Evolutionary conservation across 768 basidiomycete genomes (phyloP), one percentile per base, ranked within the genome.

Genomic region (Fomitopsis pulvina): DNA sequence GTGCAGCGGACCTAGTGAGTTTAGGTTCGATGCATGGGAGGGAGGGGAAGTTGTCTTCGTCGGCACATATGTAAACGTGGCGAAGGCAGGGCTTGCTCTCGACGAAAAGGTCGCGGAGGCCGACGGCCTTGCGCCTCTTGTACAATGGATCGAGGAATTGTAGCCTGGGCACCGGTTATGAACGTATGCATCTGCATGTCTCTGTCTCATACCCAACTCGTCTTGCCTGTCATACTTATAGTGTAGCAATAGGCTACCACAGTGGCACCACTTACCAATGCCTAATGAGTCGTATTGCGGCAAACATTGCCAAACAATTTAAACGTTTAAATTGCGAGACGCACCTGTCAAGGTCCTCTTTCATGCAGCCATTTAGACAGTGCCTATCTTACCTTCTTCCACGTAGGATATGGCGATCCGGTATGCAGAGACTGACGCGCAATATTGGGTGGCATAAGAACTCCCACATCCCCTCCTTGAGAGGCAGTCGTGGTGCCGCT

Each of bases 1-100:
- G 43, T 87, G 85, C 60, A 74, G 67, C 47, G 70, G 71, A 24
- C 76, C 73, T 12, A 76, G 74, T 0, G 54, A 68, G 18, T 92
- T 92, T 71, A 81, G 71, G 56, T 92, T 92, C 58, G 74, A 73
- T 2, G 80, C 84, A 38, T 92, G 89, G 89, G 89, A 91, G 57
- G 90, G 87, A 2, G 89, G 90, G 7, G 82, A 88, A n/a, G 69
- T 90, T 18, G 61, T 70, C 1, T 85, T 90, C 57, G 52, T 83
- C 28, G 84, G 79, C 24, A 83, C 80, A 0, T 85, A 76, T 50
- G 71, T 77, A 7, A 60, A 45, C 9, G 62, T 70, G 11, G 70
- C 67, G 41, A 61, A 54, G 48, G 51, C 25, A 6, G 49, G 48
- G 5, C 9, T 40, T n/a, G 62, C 60, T 34, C 61, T 52, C 16